Conservation (phyloP, 441 rosid species). For the Populus hybrid region DNA sequence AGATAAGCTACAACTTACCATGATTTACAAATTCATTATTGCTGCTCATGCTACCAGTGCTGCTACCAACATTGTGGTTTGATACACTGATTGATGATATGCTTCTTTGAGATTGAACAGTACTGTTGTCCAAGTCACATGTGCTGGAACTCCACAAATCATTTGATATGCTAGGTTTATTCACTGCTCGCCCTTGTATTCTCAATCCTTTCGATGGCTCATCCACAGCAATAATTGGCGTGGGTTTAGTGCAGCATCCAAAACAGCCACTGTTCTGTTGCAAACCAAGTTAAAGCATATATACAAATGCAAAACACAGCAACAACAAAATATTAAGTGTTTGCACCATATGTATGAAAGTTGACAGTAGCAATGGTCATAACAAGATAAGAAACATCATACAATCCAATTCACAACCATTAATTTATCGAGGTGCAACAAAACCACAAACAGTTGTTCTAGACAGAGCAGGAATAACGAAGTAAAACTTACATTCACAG, state of each 20-base stretch:
- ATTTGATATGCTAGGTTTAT: slow-evolving; percentile 45
- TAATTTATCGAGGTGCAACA: neutral
- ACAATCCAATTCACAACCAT: neutral
- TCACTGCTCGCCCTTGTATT: slow-evolving; percentile 47
- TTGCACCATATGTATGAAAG: neutral
- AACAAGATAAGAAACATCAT: neutral
- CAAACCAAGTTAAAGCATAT: slow-evolving; percentile 30
- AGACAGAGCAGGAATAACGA: neutral
- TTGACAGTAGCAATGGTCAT: slow-evolving; percentile 7
- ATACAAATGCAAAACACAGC: neutral
- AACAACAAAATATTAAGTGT: neutral
- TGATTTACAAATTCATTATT: slow-evolving; percentile 56
- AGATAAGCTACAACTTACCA: slow-evolving; percentile 25
- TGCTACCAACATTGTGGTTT: slow-evolving; percentile 30
- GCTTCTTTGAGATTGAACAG: slow-evolving; percentile 55
- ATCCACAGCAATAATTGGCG: slow-evolving; percentile 54
- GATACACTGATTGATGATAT: slow-evolving; percentile 47
- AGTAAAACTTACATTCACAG: neutral
- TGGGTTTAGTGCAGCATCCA: slow-evolving; percentile 58
- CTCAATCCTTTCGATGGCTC: slow-evolving; percentile 62
- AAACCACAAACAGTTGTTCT: neutral
- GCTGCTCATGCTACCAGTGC: slow-evolving; percentile 26
- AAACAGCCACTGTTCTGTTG: slow-evolving; percentile 71
- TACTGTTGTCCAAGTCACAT: slow-evolving; percentile 48
- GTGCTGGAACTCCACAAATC: slow-evolving; percentile 58